Conservation (phyloP, 2,329 filamentous ascomycete genomes). For the Podosphaera xanthii region DNA sequence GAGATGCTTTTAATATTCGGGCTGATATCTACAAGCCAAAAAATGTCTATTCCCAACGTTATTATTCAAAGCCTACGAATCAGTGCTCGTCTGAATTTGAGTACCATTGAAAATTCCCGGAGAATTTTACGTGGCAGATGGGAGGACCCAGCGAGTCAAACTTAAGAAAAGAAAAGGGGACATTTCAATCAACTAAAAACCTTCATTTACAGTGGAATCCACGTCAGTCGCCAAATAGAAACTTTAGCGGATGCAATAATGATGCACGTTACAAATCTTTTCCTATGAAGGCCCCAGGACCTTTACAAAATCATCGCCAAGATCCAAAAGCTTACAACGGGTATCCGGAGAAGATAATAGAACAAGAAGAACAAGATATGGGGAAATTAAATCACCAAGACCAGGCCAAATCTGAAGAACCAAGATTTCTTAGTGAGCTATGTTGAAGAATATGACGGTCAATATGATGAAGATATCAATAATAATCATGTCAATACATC, state of each 20-base stretch:
- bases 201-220: no score
- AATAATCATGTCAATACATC: not conserved
- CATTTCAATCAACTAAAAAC: not conserved
- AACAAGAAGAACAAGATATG: not conserved
- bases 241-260: not conserved
- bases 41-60: not conserved
- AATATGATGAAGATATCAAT: not conserved
- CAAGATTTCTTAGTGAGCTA: no score
- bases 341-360: not conserved
- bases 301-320: not conserved
- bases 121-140: no score
- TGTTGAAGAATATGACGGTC: not conserved
- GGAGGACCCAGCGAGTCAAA: no score
- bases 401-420: not conserved
- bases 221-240: not conserved
- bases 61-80: no score
- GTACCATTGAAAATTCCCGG: no score
- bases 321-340: not conserved
- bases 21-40: not conserved
- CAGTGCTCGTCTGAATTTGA: no score
- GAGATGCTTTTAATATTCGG: not conserved
- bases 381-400: not conserved
- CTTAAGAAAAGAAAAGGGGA: no score
- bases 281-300: not conserved
- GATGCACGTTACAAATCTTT: not conserved